A percentile compares a stretch with the other conserved stretches of the same genome.
phyloP scores from a whole-genome alignment of 75 land plant species.

The Larix kaempferi region DNA sequence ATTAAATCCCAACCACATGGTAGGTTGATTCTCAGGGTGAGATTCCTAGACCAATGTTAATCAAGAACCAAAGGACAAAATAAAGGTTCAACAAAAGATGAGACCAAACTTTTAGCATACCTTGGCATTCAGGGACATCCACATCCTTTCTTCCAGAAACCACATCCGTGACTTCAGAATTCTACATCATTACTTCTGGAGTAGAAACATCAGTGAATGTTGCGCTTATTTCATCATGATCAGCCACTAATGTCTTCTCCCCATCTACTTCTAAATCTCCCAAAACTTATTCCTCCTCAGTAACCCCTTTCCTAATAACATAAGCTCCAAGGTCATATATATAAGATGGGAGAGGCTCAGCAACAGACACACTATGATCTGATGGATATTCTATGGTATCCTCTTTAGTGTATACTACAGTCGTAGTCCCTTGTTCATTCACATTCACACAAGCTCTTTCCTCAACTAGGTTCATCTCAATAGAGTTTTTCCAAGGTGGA shows the following conservation, averaged over 20 bases:
- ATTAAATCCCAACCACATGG: background rate
- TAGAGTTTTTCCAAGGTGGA: too few species aligned
- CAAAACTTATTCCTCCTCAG: background rate
- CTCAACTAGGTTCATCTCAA: background rate
- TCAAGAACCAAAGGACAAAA: background rate
- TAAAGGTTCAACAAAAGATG: background rate
- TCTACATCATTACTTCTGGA: background rate
- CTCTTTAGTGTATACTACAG: background rate
- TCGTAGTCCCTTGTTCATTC: background rate
- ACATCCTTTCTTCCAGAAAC: background rate
- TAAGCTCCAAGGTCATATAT: background rate
- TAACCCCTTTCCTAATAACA: background rate
- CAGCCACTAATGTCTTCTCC: background rate
- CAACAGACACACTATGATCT: background rate
- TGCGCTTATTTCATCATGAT: background rate
- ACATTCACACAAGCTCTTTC: background rate
- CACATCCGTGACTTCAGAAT: background rate
- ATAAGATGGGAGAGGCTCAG: background rate
- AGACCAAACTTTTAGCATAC: constrained; percentile 4
- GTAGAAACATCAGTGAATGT: background rate
- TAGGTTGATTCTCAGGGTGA: too few species aligned
- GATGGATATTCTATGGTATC: background rate
- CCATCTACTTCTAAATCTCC: background rate
- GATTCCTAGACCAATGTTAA: background rate
- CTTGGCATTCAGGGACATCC: background rate